Evolutionary conservation across 768 basidiomycete genomes (phyloP).

Genomic region (Pleurotus platypus): DNA sequence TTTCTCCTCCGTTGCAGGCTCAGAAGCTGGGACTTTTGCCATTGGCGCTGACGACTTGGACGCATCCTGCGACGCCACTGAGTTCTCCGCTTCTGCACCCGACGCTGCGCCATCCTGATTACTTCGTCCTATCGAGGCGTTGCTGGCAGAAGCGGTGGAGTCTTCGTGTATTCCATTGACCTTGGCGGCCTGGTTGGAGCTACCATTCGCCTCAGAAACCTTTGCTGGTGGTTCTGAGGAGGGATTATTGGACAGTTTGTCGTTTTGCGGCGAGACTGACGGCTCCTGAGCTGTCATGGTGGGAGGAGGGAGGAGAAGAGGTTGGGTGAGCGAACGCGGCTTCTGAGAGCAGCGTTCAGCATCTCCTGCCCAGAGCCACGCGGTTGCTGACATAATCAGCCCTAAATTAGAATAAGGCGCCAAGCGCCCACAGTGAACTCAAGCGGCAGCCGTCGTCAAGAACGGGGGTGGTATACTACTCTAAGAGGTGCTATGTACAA

Average conservation of each 20-base stretch:
- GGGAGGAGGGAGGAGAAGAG: constrained; percentile 7
- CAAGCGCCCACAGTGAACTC: no score
- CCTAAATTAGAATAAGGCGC: neutral
- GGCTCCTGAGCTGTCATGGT: constrained; percentile 8
- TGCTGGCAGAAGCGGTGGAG: neutral
- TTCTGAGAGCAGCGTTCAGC: neutral
- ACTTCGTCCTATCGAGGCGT: neutral
- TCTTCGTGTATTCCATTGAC: constrained; percentile 6
- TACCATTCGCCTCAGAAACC: neutral
- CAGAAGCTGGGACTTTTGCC: neutral
- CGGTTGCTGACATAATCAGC: constrained; percentile 6
- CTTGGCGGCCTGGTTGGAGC: neutral
- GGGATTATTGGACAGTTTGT: neutral
- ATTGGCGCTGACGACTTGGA: neutral
- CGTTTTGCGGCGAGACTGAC: neutral
- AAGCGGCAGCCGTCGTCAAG: neutral
- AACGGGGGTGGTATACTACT: neutral
- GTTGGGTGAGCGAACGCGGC: neutral
- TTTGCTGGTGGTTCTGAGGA: neutral
- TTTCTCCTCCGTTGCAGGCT: neutral
- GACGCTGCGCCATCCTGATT: neutral
- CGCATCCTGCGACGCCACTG: neutral
- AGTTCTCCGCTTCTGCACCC: neutral
- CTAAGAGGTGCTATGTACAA: neutral
- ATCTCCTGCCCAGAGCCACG: constrained; percentile 7